phyloP scores from a whole-genome alignment of 371 early-diverging fungal species.

The Apophysomyces variabilis region DNA sequence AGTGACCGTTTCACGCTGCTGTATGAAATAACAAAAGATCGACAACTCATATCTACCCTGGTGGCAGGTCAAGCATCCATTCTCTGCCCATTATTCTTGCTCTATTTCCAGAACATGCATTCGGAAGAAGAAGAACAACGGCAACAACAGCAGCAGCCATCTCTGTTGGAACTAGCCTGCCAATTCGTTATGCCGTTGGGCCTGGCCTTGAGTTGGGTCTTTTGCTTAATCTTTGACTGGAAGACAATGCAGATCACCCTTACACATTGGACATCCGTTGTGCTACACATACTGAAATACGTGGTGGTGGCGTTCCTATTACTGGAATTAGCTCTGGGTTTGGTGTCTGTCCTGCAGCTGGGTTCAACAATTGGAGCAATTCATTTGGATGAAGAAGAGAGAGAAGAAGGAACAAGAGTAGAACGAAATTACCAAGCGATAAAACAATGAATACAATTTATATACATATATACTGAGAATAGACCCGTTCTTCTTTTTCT shows the following conservation, averaged over 20 bases:
- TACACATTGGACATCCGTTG: conserved; percentile 16
- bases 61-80: conserved; percentile 52
- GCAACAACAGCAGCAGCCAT: no score
- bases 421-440: not conserved
- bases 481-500: no score
- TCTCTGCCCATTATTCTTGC: conserved; percentile 41
- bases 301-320: conserved; percentile 26
- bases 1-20: conserved; percentile 3
- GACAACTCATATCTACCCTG: conserved; percentile 48
- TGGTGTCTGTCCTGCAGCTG: not conserved
- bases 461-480: no score
- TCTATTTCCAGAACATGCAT: conserved; percentile 13
- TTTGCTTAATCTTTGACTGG: conserved; percentile 45
- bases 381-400: not conserved
- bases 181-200: conserved; percentile 48
- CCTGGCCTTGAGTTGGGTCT: conserved; percentile 45
- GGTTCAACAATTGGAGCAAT: not conserved
- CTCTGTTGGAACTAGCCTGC: conserved; percentile 28
- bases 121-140: conserved; percentile 8
- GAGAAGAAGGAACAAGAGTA: not conserved
- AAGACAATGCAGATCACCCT: conserved; percentile 24
- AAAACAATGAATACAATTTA: not conserved
- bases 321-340: not conserved
- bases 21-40: conserved; percentile 41
- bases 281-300: conserved; percentile 32